Evolutionary conservation across 805 yeast species (phyloP).

Genomic region (Candida yuanshanica): DNA sequence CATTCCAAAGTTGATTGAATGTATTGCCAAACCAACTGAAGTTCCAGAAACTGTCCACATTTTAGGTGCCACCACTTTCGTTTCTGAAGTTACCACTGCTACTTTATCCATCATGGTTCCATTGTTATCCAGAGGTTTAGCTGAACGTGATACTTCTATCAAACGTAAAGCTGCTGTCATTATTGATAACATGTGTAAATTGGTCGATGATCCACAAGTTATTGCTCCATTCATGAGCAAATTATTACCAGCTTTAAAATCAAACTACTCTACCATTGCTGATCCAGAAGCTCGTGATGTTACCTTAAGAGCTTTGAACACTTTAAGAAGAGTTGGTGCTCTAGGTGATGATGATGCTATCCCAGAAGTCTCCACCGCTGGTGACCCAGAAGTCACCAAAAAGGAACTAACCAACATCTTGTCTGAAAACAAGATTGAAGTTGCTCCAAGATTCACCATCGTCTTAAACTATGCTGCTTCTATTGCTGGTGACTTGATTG

Average conservation of each 20-base stretch:
- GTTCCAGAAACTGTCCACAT: slow-evolving; percentile 99
- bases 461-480: slow-evolving; percentile 85
- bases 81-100: slow-evolving; percentile 99
- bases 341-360: slow-evolving; percentile 82
- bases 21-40: slow-evolving; percentile 94
- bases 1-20: slow-evolving; percentile 94
- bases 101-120: slow-evolving; percentile 99
- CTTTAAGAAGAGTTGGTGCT: slow-evolving; percentile 98
- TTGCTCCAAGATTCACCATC: slow-evolving; percentile 71
- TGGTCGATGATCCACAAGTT: slow-evolving; percentile 99
- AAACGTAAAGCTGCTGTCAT: slow-evolving; percentile 99
- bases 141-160: slow-evolving; percentile 99
- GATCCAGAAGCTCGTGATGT: slow-evolving; percentile 99
- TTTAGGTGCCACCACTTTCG: slow-evolving; percentile 99
- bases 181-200: slow-evolving; percentile 99
- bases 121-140: slow-evolving; percentile 97
- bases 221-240: slow-evolving; percentile 98
- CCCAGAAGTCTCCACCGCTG: slow-evolving; percentile 98
- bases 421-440: slow-evolving; percentile 51
- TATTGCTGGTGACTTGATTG: slow-evolving; percentile 98
- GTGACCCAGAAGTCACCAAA: slow-evolving; percentile 88
- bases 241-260: slow-evolving; percentile 92
- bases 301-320: slow-evolving; percentile 93
- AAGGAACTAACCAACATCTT: slow-evolving; percentile 73
- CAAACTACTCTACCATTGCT: slow-evolving; percentile 93